phyloP scores from a whole-genome alignment of 148 eudicot species.

The Euryodendron excelsum region DNA sequence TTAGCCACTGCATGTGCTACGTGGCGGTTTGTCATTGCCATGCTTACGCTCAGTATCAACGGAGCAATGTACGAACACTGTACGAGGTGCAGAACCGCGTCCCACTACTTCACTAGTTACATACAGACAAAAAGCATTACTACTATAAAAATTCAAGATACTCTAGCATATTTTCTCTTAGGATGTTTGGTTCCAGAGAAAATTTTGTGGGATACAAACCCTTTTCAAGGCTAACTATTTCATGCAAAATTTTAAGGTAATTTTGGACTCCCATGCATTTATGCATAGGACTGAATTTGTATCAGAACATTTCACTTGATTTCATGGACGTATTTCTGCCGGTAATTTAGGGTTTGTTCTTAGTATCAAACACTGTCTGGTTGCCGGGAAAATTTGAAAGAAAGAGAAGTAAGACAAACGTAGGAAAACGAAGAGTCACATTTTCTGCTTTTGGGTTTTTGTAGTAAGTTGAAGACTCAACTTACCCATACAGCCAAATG shows the following conservation, averaged over 20 bases:
- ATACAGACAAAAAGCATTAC: too few species aligned
- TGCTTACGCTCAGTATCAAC: too few species aligned
- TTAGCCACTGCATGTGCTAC: too few species aligned
- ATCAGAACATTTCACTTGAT: not conserved
- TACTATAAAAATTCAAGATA: too few species aligned
- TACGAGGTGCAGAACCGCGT: too few species aligned
- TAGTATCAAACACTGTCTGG: not conserved
- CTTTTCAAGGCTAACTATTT: not conserved
- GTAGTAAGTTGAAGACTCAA: not conserved
- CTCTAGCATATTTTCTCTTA: not conserved
- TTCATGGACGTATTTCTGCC: not conserved
- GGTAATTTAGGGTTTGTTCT: not conserved
- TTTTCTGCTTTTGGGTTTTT: not conserved
- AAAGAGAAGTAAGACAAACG: not conserved
- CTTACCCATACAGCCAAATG: not conserved
- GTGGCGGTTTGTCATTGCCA: too few species aligned
- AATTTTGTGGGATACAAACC: not conserved
- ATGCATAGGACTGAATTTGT: not conserved
- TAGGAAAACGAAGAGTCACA: not conserved
- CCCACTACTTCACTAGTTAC: too few species aligned
- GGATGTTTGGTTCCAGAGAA: not conserved
- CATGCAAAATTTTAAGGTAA: not conserved
- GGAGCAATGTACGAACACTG: too few species aligned
- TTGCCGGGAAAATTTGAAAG: not conserved
- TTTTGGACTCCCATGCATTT: not conserved